Evolutionary conservation across 2,329 filamentous ascomycete species (phyloP).

Genomic region (Sporothrix phasma): DNA sequence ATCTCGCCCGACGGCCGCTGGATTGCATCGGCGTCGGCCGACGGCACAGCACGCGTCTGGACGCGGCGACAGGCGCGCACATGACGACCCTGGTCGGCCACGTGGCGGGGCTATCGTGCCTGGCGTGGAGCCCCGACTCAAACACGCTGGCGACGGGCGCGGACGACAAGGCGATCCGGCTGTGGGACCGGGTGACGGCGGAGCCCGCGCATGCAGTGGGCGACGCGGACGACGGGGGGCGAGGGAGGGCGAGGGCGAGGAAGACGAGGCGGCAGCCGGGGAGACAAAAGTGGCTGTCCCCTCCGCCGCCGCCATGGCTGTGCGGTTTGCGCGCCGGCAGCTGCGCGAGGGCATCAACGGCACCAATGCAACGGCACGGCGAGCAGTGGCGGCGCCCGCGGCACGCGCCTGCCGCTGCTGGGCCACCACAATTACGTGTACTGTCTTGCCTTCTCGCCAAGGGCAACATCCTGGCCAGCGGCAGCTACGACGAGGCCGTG

Average conservation of each 20-base stretch:
- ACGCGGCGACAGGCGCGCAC: slow-evolving; percentile 63
- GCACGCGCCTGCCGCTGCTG: slow-evolving; percentile 49
- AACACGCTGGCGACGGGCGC: slow-evolving; percentile 80
- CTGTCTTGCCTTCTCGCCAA: slow-evolving; percentile 89
- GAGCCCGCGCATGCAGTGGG: slow-evolving; percentile 27
- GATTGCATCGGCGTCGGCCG: slow-evolving; percentile 84
- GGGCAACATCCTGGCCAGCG: slow-evolving; percentile 90
- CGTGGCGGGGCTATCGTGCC: slow-evolving; percentile 80
- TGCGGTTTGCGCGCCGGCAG: slow-evolving; percentile 9
- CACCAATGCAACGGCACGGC: slow-evolving; percentile 8
- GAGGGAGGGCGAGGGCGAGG: background rate
- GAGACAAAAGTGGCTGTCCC: background rate
- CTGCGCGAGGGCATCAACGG: slow-evolving; percentile 9
- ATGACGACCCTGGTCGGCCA: slow-evolving; percentile 89
- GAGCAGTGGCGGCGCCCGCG: slow-evolving; percentile 20
- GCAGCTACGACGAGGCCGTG: slow-evolving; percentile 93
- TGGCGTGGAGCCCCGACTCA: slow-evolving; percentile 91
- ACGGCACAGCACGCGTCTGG: slow-evolving; percentile 87
- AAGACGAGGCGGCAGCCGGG: background rate
- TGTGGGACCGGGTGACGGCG: slow-evolving; percentile 71
- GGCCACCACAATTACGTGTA: slow-evolving; percentile 97
- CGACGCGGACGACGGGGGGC: background rate
- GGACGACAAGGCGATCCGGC: slow-evolving; percentile 89
- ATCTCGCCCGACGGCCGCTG: slow-evolving; percentile 85
- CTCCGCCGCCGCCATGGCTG: slow-evolving; percentile 1